Base-by-base conservation (phyloP, 495 filamentous ascomycete species). In the Aspergillus steynii region DNA sequence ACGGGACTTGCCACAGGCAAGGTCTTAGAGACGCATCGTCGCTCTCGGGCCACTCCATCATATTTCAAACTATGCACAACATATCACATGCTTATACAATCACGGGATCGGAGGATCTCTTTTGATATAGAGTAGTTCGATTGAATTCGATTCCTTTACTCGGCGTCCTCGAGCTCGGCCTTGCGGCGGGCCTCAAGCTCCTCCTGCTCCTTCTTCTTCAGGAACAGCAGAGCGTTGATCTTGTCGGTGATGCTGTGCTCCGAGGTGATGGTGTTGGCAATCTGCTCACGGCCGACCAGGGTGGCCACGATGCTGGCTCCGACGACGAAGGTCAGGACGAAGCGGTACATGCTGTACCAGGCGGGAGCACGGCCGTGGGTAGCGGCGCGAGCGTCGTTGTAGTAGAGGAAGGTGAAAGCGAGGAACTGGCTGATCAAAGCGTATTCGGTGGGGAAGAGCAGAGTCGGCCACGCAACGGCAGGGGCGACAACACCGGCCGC, bases 301-400 rank as follows among this genome's bases (percentile, higher is more conserved):
- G 85, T 93, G 61, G 92, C 79, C n/a, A 96, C 84, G 65, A 98
- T 93, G 65, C 88, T 90, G 50, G 83, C 83, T 50, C 95, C 96
- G 57, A 98, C 95, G 32, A 99, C 76, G 72, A 96, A 96, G 20
- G 95, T 98, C 71, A 99, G 83, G 10, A 97, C 90, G 74, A 97
- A 99, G 55, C 95, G 91, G 80, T 99, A 99, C 46, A 87, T 90
- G 64, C 82, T 83, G 74, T 98, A 99, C 95, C 95, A 99, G 46
- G 82, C 73, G 28, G 95, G 95, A n/a, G 87, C 86, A 89, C 91
- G 96, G 57, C 93, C 95, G 53, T 82, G 75, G 28, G 79, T 79
- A 1, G 90, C 85, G 48, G 92, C 92, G 28, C 86, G 85, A 15
- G 90, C 80, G 68, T 99, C 95, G 42, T 86, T 87, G 73, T 93